phyloP scores from a whole-genome alignment of 2,329 filamentous ascomycete species.

The Pezicula neosporulosa region DNA sequence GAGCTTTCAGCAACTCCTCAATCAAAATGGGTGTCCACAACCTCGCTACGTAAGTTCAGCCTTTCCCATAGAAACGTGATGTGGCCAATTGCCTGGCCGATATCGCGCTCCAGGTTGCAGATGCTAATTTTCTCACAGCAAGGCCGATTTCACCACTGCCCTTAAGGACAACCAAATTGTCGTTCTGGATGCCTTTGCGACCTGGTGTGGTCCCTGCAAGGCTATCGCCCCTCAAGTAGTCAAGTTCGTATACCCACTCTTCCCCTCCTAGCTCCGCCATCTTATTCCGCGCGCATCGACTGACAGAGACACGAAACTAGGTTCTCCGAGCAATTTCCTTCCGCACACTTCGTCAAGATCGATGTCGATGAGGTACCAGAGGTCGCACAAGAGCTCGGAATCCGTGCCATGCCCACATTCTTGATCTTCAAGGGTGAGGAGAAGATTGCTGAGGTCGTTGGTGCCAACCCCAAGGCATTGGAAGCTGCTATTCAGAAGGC shows the following conservation, averaged over 20 bases:
- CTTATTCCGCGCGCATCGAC: slow-evolving; percentile 21
- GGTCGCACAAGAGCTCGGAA: slow-evolving; percentile 70
- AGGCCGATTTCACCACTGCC: slow-evolving; percentile 53
- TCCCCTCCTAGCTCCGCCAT: slow-evolving; percentile 6
- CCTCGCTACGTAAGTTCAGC: slow-evolving; percentile 32
- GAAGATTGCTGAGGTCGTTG: slow-evolving; percentile 70
- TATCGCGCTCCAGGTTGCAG: background rate
- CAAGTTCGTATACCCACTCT: slow-evolving; percentile 50
- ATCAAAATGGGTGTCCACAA: slow-evolving; percentile 43
- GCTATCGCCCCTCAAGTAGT: slow-evolving; percentile 74
- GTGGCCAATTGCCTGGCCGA: background rate
- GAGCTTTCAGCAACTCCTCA: slow-evolving; percentile 33
- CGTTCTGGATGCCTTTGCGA: slow-evolving; percentile 82
- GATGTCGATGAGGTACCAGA: slow-evolving; percentile 82
- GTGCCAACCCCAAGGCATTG: slow-evolving; percentile 74
- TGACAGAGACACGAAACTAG: slow-evolving; percentile 33
- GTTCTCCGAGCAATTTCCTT: slow-evolving; percentile 55
- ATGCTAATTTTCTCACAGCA: slow-evolving; percentile 39
- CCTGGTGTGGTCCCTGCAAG: slow-evolving; percentile 96
- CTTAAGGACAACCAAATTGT: slow-evolving; percentile 57
- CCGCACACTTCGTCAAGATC: slow-evolving; percentile 78
- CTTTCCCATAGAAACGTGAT: background rate
- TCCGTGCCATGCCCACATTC: slow-evolving; percentile 94
- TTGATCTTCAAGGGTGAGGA: slow-evolving; percentile 76
- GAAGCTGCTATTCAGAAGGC: slow-evolving; percentile 31